phyloP scores from a whole-genome alignment of 2,329 filamentous ascomycete genomes.

The Ceratocystis diversiconidia region DNA sequence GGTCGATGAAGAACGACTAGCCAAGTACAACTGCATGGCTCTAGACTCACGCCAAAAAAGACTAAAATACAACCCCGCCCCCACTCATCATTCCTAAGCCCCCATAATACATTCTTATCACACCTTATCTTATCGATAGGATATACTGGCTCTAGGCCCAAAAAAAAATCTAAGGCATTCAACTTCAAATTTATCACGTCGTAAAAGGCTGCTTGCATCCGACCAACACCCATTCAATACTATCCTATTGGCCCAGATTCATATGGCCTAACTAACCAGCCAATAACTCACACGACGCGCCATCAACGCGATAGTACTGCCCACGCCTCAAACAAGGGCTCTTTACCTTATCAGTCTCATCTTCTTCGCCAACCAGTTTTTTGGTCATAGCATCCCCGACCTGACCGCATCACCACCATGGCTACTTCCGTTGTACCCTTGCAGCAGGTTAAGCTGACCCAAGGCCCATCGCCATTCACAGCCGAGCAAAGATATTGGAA shows the following conservation, averaged over 20 bases:
- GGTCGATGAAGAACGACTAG: no score
- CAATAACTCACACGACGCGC: no score
- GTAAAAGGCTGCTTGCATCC: neutral
- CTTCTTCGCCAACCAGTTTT: no score
- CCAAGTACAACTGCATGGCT: neutral
- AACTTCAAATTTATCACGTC: neutral
- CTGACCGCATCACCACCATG: conserved; percentile 38
- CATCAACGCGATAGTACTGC: no score
- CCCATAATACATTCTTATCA: neutral
- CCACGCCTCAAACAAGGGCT: no score
- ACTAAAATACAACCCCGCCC: neutral
- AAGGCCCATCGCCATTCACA: conserved; percentile 68
- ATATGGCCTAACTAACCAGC: no score
- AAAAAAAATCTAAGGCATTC: neutral
- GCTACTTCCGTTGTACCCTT: conserved; percentile 73
- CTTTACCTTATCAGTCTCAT: neutral
- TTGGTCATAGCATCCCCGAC: neutral
- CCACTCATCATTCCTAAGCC: neutral
- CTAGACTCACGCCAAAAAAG: neutral
- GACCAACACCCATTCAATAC: neutral
- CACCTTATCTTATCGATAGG: neutral
- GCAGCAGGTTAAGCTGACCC: conserved; percentile 66
- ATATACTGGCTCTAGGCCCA: neutral
- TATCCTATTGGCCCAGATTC: no score
- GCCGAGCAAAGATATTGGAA: conserved; percentile 95